Percentiles rank a stretch among this genome's conserved stretches.
phyloP scores from a whole-genome alignment of 805 yeast genomes.

The Torulaspora microellipsoides region DNA sequence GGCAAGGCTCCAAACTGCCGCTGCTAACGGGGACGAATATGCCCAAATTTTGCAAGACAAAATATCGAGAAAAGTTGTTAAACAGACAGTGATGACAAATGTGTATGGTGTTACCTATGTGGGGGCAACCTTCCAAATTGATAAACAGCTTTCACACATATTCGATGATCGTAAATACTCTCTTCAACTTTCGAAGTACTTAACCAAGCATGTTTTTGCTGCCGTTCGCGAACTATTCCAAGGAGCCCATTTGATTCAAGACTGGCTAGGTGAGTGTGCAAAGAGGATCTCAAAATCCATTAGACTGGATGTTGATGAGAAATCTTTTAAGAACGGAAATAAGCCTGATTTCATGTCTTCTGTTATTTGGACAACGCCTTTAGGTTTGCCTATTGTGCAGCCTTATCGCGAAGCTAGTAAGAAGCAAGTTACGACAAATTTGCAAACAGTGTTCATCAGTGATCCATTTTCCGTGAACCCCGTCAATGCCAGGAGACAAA shows the following conservation, averaged over 20 bases:
- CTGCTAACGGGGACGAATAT: constrained; percentile 47
- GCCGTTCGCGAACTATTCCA: constrained; percentile 81
- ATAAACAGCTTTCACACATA: constrained; percentile 63
- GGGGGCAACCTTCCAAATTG: constrained; percentile 89
- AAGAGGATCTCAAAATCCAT: constrained; percentile 72
- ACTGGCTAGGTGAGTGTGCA: constrained; percentile 91
- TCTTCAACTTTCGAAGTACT: constrained; percentile 51
- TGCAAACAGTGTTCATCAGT: constrained; percentile 80
- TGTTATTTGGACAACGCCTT: constrained; percentile 96
- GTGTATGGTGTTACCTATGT: constrained; percentile 94
- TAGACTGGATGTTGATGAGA: constrained; percentile 56
- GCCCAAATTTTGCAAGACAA: constrained; percentile 53
- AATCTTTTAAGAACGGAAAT: constrained; percentile 38
- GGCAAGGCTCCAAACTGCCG: constrained; percentile 49
- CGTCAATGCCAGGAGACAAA: constrained; percentile 85
- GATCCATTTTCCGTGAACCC: constrained; percentile 84
- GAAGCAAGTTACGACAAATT: constrained; percentile 67
- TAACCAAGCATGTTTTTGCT: constrained; percentile 73
- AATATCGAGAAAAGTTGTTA: constrained; percentile 81
- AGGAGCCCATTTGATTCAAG: constrained; percentile 93
- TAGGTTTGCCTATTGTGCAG: constrained; percentile 94
- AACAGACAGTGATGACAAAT: constrained; percentile 97
- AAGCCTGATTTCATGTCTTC: constrained; percentile 70
- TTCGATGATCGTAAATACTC: constrained; percentile 47
- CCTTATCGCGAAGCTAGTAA: constrained; percentile 76